phyloP scores from a whole-genome alignment of 495 filamentous ascomycete genomes.

The Lindgomyces ingoldianus region DNA sequence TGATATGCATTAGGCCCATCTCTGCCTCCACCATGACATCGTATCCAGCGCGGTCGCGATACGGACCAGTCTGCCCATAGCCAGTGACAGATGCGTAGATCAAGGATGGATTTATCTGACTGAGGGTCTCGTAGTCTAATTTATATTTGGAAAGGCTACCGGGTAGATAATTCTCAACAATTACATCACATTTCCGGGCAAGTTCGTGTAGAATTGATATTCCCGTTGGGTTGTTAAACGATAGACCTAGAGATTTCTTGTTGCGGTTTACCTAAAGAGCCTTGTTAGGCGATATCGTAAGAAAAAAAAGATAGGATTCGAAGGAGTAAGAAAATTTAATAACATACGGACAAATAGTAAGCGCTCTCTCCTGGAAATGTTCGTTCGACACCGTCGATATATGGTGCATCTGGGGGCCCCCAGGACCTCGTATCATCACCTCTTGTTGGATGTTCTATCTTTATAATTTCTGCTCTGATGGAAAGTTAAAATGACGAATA shows the following conservation, averaged over 20 bases:
- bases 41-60: conserved; percentile 40
- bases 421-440: conserved; percentile 34
- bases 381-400: conserved; percentile 28
- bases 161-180: conserved; percentile 46
- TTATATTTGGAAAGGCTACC: conserved; percentile 39
- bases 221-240: conserved; percentile 33
- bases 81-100: conserved; percentile 44
- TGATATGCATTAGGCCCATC: conserved; percentile 46
- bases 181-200: conserved; percentile 39
- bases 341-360: conserved; percentile 28
- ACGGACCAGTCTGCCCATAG: conserved; percentile 43
- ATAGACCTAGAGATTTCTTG: conserved; percentile 36
- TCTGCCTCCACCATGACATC: conserved; percentile 39
- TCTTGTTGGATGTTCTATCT: conserved; percentile 43
- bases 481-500: too few species aligned
- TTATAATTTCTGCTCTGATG: conserved; percentile 38
- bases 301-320: neutral
- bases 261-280: conserved; percentile 32
- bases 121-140: conserved; percentile 38
- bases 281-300: neutral
- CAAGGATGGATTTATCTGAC: conserved; percentile 38
- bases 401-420: conserved; percentile 32
- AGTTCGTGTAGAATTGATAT: conserved; percentile 33
- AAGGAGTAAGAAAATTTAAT: neutral
- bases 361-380: conserved; percentile 33